phyloP scores from a whole-genome alignment of 768 basidiomycete species.

The Lentinus brumalis region DNA sequence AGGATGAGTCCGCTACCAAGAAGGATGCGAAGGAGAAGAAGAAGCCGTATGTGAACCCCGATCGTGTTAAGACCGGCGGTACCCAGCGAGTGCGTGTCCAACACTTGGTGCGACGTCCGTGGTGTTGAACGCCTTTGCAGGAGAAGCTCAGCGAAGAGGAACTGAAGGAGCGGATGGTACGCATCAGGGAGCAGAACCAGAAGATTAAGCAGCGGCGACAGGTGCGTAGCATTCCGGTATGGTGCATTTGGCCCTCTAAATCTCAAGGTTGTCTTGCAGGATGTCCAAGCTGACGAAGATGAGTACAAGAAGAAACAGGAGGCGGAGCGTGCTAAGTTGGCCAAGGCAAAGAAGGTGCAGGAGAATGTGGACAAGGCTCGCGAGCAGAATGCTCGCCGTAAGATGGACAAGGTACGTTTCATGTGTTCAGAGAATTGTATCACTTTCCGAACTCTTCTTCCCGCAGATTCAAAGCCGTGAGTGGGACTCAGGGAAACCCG shows the following conservation, averaged over 20 bases:
- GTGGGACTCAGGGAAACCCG: conserved; percentile 79
- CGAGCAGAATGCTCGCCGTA: conserved; percentile 77
- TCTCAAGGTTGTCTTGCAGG: conserved; percentile 41
- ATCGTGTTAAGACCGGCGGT: conserved; percentile 84
- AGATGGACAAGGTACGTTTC: conserved; percentile 62
- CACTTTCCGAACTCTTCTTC: not conserved
- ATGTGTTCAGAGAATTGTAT: not conserved
- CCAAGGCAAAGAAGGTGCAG: conserved; percentile 65
- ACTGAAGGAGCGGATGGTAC: conserved; percentile 66
- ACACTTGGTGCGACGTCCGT: not conserved
- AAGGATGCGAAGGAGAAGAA: conserved; percentile 48
- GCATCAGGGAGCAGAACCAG: conserved; percentile 73
- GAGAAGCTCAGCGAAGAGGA: conserved; percentile 71
- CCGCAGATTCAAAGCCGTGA: conserved; percentile 65
- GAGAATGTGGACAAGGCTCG: conserved; percentile 68
- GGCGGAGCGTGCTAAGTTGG: conserved; percentile 58
- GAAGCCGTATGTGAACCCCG: conserved; percentile 78
- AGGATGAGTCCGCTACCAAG: conserved; percentile 7
- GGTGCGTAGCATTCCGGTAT: conserved; percentile 38
- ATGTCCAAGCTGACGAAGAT: conserved; percentile 80
- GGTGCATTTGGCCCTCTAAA: not conserved
- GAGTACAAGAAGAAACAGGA: conserved; percentile 75
- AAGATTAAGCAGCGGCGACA: conserved; percentile 71
- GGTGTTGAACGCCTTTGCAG: conserved; percentile 35
- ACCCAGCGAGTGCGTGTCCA: conserved; percentile 57